phyloP scores from a whole-genome alignment of 148 eudicot species.

The Gaultheria prostrata region DNA sequence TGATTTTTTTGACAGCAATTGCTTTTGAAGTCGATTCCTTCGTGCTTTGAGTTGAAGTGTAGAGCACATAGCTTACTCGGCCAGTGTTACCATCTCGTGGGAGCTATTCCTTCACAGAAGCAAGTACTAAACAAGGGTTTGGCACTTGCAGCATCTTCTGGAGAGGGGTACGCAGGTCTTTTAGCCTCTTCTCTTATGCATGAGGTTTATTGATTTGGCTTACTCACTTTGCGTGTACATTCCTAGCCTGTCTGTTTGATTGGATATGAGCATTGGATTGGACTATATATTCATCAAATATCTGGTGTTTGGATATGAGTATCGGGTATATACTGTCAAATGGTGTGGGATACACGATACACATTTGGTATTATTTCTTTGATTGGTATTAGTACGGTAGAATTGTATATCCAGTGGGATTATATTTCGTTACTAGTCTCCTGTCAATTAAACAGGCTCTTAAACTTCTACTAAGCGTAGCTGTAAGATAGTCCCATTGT shows the following conservation, averaged over 20 bases:
- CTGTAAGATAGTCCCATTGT: not conserved
- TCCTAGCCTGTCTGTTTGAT: not conserved
- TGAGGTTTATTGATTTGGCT: not conserved
- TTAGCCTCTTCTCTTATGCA: not conserved
- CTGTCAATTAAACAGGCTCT: not conserved
- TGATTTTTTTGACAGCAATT: conserved; percentile 58
- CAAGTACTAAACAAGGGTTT: conserved; percentile 87
- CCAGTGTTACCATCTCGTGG: conserved; percentile 95
- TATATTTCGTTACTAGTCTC: not conserved
- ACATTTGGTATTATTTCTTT: not conserved
- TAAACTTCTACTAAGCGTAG: not conserved
- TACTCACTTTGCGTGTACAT: not conserved
- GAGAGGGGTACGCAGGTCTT: conserved; percentile 54
- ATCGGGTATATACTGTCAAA: not conserved
- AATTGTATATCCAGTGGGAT: not conserved
- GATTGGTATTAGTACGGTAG: not conserved
- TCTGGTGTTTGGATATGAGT: not conserved
- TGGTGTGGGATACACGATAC: not conserved
- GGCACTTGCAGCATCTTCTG: conserved; percentile 60
- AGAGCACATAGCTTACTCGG: conserved; percentile 82
- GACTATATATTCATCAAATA: not conserved
- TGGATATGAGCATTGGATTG: not conserved
- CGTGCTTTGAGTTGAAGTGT: conserved; percentile 92
- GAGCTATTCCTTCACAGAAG: conserved; percentile 81
- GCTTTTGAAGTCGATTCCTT: conserved; percentile 90